phyloP scores from a whole-genome alignment of 805 yeast genomes.

The Lipomyces orientalis region DNA sequence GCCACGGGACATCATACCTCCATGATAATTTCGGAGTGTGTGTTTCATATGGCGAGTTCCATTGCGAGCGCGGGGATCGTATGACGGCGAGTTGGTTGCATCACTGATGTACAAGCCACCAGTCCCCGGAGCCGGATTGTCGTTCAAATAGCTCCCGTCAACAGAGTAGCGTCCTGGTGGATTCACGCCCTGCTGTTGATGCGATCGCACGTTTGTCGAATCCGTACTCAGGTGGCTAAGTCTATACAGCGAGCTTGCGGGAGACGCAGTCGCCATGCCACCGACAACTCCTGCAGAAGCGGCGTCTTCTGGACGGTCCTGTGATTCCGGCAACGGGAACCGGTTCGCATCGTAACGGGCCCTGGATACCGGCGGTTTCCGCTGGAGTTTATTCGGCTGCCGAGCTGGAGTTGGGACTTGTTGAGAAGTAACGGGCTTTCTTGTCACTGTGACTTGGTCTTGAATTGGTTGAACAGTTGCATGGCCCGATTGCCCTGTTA shows the following conservation, averaged over 20 bases:
- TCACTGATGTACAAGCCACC: background rate
- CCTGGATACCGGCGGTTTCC: background rate
- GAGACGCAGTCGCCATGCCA: background rate
- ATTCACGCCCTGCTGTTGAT: background rate
- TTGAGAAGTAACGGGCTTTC: background rate
- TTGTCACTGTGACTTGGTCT: background rate
- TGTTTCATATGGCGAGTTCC: background rate
- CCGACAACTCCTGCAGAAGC: background rate
- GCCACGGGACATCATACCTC: background rate
- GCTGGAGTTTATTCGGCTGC: background rate
- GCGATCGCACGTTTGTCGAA: background rate
- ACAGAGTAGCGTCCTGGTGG: background rate
- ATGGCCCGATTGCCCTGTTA: background rate
- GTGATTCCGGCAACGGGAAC: background rate
- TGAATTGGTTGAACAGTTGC: background rate
- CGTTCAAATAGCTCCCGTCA: background rate
- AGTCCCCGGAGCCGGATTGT: background rate
- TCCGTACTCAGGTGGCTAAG: background rate
- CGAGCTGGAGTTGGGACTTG: background rate
- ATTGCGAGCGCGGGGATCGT: constrained; percentile 1
- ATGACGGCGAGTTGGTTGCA: background rate
- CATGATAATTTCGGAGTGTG: background rate
- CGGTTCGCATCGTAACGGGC: background rate
- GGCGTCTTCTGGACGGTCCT: background rate
- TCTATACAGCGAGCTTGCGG: background rate